A percentile compares a stretch with the other conserved stretches of the same genome.
phyloP scores from a whole-genome alignment of 441 rosid genomes.

The Eruca vesicaria region DNA sequence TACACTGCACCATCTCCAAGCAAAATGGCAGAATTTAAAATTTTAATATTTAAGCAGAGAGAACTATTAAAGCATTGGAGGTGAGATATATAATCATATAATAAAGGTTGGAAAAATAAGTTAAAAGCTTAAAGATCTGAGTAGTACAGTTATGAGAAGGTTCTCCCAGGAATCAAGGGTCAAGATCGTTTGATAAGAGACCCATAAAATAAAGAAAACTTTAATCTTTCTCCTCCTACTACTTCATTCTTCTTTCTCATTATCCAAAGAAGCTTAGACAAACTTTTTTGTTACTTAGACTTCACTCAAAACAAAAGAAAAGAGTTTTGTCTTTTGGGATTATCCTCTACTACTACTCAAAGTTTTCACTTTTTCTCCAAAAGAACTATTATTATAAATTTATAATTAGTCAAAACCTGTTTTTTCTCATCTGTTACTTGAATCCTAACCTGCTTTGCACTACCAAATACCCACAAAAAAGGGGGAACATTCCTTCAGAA shows the following conservation, averaged over 20 bases:
- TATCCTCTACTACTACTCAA: constrained; percentile 8
- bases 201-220: constrained; percentile 41
- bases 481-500: neutral
- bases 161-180: constrained; percentile 94
- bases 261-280: constrained; percentile 26
- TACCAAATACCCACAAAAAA: constrained; percentile 20
- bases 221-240: constrained; percentile 16
- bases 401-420: neutral
- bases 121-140: constrained; percentile 39
- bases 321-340: constrained; percentile 28
- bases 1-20: constrained; percentile 58
- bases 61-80: constrained; percentile 34
- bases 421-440: constrained; percentile 29
- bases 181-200: constrained; percentile 62
- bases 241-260: constrained; percentile 12
- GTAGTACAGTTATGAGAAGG: constrained; percentile 60
- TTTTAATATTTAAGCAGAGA: constrained; percentile 7
- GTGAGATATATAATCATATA: neutral
- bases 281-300: constrained; percentile 30
- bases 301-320: constrained; percentile 33
- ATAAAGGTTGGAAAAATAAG: constrained; percentile 1
- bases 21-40: constrained; percentile 30
- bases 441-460: constrained; percentile 25
- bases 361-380: neutral
- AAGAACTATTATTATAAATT: neutral